These are phyloP conservation scores for Paramyrothecium roridum DNA, from an alignment of 2,329 filamentous ascomycete species.

Conservation along the genomic window DNA sequence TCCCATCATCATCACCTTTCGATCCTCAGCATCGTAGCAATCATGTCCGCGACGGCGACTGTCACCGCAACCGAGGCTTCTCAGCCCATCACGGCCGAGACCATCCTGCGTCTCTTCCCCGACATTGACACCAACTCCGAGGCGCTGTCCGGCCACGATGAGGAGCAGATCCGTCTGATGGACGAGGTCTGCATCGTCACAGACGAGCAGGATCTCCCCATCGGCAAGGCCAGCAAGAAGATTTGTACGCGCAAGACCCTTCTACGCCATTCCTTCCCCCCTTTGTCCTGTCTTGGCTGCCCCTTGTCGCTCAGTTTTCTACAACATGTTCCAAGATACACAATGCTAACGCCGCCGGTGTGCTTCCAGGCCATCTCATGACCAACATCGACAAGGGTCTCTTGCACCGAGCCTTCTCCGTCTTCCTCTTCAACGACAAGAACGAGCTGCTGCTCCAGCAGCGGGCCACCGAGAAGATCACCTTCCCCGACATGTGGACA, in stretches of 20 bases:
- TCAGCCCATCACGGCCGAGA: conserved; percentile 75
- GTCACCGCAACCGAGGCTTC: conserved; percentile 43
- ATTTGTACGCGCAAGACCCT: conserved; percentile 63
- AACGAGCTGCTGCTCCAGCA: conserved; percentile 94
- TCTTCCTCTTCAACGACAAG: conserved; percentile 94
- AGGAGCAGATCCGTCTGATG: conserved; percentile 97
- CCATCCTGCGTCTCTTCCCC: conserved; percentile 83
- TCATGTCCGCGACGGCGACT: conserved; percentile 29
- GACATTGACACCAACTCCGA: conserved; percentile 71
- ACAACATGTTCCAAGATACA: neutral
- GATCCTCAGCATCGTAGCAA: conserved; percentile 4
- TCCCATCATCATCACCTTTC: neutral
- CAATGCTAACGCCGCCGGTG: conserved; percentile 10
- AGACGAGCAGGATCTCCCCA: conserved; percentile 86
- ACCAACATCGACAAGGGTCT: conserved; percentile 96
- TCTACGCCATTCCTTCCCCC: neutral
- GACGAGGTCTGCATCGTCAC: conserved; percentile 98
- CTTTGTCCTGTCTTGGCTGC: neutral
- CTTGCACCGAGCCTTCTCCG: conserved; percentile 94
- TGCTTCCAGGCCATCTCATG: conserved; percentile 82
- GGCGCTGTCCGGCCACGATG: conserved; percentile 88
- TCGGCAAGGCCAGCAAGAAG: conserved; percentile 98
- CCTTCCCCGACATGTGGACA: conserved; percentile 98
- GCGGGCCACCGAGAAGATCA: conserved; percentile 94
- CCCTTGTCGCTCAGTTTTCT: no score